Conservation (phyloP, 176 grass and related monocot genomes). For the Oryza nivara region DNA sequence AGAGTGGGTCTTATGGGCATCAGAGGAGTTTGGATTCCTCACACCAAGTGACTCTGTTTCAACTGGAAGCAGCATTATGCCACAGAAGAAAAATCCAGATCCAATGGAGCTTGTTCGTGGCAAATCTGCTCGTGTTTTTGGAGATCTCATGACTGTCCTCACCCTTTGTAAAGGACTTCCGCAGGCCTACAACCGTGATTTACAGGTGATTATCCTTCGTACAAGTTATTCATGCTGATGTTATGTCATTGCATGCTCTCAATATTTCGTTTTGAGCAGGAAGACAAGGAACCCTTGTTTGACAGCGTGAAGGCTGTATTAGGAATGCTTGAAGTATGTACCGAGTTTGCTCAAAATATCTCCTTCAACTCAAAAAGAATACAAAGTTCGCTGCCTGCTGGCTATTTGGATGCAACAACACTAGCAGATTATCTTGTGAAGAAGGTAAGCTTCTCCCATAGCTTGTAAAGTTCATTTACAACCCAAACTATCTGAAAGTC, state of each 20-base stretch:
- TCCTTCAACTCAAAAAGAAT: slow-evolving; percentile 88
- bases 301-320: slow-evolving; percentile 84
- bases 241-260: slow-evolving; percentile 30
- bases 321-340: slow-evolving; percentile 95
- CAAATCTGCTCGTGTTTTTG: slow-evolving; percentile 92
- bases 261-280: slow-evolving; percentile 54
- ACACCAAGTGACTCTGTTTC: slow-evolving; percentile 75
- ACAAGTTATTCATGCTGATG: not conserved
- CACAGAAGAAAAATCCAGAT: slow-evolving; percentile 93
- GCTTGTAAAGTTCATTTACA: not conserved
- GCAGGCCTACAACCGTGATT: slow-evolving; percentile 92
- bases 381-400: slow-evolving; percentile 78
- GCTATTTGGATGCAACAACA: slow-evolving; percentile 96
- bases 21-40: slow-evolving; percentile 96
- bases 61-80: slow-evolving; percentile 91
- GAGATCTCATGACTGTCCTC: slow-evolving; percentile 87
- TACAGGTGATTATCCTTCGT: slow-evolving; percentile 57
- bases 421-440: slow-evolving; percentile 99
- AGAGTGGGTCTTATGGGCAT: slow-evolving; percentile 98
- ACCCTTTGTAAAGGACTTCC: slow-evolving; percentile 94
- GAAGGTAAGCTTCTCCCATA: slow-evolving; percentile 60
- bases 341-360: slow-evolving; percentile 90
- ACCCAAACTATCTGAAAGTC: not conserved
- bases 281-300: slow-evolving; percentile 97
- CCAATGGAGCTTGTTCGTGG: slow-evolving; percentile 97